Percentiles rank a stretch among this genome's conserved stretches.
Conservation (phyloP, 2,329 filamentous ascomycete species). For the Neopestalotiopsis sp. region DNA sequence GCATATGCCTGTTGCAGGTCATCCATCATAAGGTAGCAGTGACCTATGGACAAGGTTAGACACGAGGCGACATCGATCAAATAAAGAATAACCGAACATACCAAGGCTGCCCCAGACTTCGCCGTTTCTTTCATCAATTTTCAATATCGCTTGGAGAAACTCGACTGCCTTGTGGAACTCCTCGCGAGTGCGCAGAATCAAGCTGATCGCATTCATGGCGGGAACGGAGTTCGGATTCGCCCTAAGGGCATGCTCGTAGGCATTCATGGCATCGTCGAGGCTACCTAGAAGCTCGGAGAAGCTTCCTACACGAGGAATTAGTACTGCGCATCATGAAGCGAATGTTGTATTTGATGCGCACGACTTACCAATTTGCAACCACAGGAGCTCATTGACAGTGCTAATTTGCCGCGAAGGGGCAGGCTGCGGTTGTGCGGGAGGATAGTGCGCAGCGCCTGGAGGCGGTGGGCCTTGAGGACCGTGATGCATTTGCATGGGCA, state of each 20-base stretch:
- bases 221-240: constrained; percentile 88
- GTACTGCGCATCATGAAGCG: neutral
- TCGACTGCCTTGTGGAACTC: constrained; percentile 94
- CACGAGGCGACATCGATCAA: neutral
- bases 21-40: constrained; percentile 99
- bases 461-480: constrained; percentile 65
- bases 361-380: constrained; percentile 86
- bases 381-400: constrained; percentile 83
- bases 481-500: constrained; percentile 73
- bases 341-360: constrained; percentile 3
- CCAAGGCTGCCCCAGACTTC: constrained; percentile 96
- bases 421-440: constrained; percentile 33
- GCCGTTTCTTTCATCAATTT: constrained; percentile 86
- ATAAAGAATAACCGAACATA: constrained; percentile 46
- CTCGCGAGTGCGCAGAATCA: constrained; percentile 88
- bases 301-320: constrained; percentile 61
- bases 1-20: constrained; percentile 96
- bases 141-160: constrained; percentile 87
- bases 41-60: constrained; percentile 60
- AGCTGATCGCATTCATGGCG: constrained; percentile 93
- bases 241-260: constrained; percentile 87
- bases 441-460: constrained; percentile 59
- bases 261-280: constrained; percentile 84
- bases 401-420: constrained; percentile 76
- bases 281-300: constrained; percentile 88